Conservation (phyloP, 2,329 filamentous ascomycete species). For the Byssochlamys sp. region DNA sequence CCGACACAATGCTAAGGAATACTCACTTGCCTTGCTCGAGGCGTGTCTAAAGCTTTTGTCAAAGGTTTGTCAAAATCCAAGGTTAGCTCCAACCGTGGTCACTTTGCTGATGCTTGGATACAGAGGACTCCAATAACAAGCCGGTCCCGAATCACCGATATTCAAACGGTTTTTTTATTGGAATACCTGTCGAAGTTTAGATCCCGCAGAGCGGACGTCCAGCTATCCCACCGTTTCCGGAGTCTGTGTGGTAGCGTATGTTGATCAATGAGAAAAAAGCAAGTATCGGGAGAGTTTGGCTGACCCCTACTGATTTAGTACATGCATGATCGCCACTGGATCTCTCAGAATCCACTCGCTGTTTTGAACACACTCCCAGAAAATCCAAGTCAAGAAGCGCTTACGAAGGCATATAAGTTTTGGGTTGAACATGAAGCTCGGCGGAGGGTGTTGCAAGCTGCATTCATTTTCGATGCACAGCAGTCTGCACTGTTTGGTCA, state of each 20-base stretch:
- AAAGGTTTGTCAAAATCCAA: constrained; percentile 8
- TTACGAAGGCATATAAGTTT: constrained; percentile 21
- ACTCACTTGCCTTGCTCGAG: constrained; percentile 24
- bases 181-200: constrained; percentile 26
- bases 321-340: constrained; percentile 18
- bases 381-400: constrained; percentile 13
- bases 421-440: constrained; percentile 28
- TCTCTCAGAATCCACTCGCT: constrained; percentile 20
- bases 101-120: not conserved
- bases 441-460: constrained; percentile 24
- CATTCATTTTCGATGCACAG: constrained; percentile 24
- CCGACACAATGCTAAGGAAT: constrained; percentile 23
- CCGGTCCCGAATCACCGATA: constrained; percentile 23
- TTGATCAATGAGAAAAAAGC: not conserved
- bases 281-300: not conserved
- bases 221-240: constrained; percentile 24
- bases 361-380: constrained; percentile 18
- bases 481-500: constrained; percentile 24
- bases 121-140: constrained; percentile 22
- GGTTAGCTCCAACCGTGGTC: not conserved
- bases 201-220: constrained; percentile 21
- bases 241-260: constrained; percentile 25
- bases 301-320: constrained; percentile 11
- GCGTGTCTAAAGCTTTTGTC: constrained; percentile 22
- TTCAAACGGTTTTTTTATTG: constrained; percentile 27